Evolutionary conservation across 2,329 filamentous ascomycete genomes (phyloP).

Genomic region (Botryosphaeria dothidea): DNA sequence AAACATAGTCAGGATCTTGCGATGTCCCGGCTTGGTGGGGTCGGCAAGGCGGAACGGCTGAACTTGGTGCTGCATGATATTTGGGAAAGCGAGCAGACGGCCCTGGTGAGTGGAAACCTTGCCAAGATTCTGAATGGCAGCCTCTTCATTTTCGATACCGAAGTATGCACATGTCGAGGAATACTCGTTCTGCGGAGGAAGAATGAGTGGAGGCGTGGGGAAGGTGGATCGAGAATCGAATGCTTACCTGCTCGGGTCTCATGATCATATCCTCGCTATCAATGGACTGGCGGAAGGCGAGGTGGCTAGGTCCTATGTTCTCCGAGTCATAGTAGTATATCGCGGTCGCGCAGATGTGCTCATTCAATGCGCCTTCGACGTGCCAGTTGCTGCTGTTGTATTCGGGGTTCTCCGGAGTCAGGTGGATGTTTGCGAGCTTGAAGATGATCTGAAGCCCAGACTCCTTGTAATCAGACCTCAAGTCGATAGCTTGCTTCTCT

Average conservation of each 20-base stretch:
- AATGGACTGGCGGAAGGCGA: slow-evolving; percentile 51
- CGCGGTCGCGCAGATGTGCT: slow-evolving; percentile 64
- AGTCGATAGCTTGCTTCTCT: slow-evolving; percentile 17
- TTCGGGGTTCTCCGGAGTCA: slow-evolving; percentile 58
- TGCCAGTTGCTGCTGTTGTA: slow-evolving; percentile 60
- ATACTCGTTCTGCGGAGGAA: slow-evolving; percentile 27
- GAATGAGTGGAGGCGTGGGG: neutral
- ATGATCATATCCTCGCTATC: slow-evolving; percentile 16
- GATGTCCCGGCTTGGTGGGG: slow-evolving; percentile 53
- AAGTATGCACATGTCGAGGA: slow-evolving; percentile 37
- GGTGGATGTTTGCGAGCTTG: slow-evolving; percentile 61
- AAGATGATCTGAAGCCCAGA: slow-evolving; percentile 62
- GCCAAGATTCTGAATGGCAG: slow-evolving; percentile 49
- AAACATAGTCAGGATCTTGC: slow-evolving; percentile 59
- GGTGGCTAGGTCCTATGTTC: slow-evolving; percentile 57
- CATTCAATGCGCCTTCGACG: slow-evolving; percentile 54
- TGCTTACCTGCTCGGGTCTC: slow-evolving; percentile 20
- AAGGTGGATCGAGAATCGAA: neutral
- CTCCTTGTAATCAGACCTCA: slow-evolving; percentile 35
- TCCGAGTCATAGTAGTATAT: slow-evolving; percentile 63
- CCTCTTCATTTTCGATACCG: slow-evolving; percentile 39
- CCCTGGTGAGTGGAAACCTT: slow-evolving; percentile 49
- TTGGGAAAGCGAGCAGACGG: slow-evolving; percentile 59
- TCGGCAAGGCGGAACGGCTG: slow-evolving; percentile 54
- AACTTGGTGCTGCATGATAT: slow-evolving; percentile 53